Percentiles rank a stretch among this genome's conserved stretches.
Conservation (phyloP, 2,329 filamentous ascomycete species). For the Coniosporium tulheliwenetii region DNA sequence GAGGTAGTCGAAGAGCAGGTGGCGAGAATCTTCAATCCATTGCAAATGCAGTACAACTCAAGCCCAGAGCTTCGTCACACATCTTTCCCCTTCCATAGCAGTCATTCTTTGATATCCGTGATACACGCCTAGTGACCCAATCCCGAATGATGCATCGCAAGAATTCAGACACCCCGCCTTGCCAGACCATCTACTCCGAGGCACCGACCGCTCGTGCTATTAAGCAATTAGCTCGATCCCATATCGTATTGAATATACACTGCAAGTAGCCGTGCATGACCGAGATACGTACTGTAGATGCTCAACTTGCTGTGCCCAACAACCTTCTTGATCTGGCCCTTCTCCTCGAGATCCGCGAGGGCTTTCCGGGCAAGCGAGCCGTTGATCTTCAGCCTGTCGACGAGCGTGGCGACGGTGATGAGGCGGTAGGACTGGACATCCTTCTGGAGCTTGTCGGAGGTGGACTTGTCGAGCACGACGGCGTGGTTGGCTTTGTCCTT, state of each 20-base stretch:
- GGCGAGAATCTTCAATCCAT: too few relatives aligned
- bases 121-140: too few relatives aligned
- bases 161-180: background rate
- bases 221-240: background rate
- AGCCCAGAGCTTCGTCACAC: too few relatives aligned
- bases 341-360: conserved; percentile 88
- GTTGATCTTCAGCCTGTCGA: conserved; percentile 99
- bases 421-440: conserved; percentile 99
- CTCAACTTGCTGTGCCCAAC: conserved; percentile 93
- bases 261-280: background rate
- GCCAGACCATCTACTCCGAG: background rate
- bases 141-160: too few relatives aligned
- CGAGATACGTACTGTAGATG: conserved; percentile 74
- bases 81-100: too few relatives aligned
- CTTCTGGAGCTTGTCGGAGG: conserved; percentile 97
- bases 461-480: conserved; percentile 96
- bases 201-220: background rate
- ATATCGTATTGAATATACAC: background rate
- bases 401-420: conserved; percentile 94
- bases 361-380: conserved; percentile 86
- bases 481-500: conserved; percentile 99
- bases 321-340: conserved; percentile 96
- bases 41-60: too few relatives aligned
- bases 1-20: too few relatives aligned
- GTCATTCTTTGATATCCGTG: too few relatives aligned